Evolutionary conservation across 352 stramenopile genomes (phyloP).

Genomic region (Phytophthora crassamura): DNA sequence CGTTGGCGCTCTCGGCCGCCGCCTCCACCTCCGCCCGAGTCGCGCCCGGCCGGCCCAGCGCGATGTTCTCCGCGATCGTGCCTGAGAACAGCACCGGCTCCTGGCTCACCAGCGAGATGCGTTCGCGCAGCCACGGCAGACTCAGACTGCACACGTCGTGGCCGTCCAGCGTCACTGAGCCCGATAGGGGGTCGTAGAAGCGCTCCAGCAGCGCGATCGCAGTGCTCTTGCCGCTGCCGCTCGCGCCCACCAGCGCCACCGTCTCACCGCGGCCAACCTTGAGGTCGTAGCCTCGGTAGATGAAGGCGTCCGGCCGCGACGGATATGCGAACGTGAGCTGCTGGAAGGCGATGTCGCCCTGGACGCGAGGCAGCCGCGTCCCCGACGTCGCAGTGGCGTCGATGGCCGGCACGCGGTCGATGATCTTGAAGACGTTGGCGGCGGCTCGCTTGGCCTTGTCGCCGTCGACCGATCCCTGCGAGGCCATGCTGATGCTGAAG

Average conservation of each 20-base stretch:
- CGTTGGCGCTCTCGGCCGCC: slow-evolving; percentile 85
- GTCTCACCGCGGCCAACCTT: slow-evolving; percentile 66
- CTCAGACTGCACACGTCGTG: slow-evolving; percentile 71
- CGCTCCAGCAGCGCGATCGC: slow-evolving; percentile 66
- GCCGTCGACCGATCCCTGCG: slow-evolving; percentile 53
- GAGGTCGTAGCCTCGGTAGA: slow-evolving; percentile 87
- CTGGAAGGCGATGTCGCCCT: slow-evolving; percentile 81
- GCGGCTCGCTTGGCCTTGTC: slow-evolving; percentile 65
- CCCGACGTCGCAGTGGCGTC: slow-evolving; percentile 34
- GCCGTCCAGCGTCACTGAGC: slow-evolving; percentile 75
- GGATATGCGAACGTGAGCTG: slow-evolving; percentile 93
- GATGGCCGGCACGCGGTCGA: slow-evolving; percentile 68
- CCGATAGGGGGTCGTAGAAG: slow-evolving; percentile 40
- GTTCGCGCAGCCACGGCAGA: slow-evolving; percentile 44
- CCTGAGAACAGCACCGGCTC: slow-evolving; percentile 27
- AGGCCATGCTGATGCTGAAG: slow-evolving; percentile 63
- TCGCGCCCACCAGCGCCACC: slow-evolving; percentile 88
- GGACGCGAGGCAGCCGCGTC: slow-evolving; percentile 23
- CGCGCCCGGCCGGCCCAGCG: slow-evolving; percentile 17
- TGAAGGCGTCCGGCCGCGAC: slow-evolving; percentile 62
- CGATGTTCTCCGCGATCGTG: slow-evolving; percentile 31
- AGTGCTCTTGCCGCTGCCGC: slow-evolving; percentile 88
- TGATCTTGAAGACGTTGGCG: slow-evolving; percentile 81
- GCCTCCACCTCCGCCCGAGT: slow-evolving; percentile 45
- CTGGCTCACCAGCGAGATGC: slow-evolving; percentile 31